These are phyloP conservation scores for Fragosphaeria purpurea DNA, from an alignment of 2,329 filamentous ascomycete genomes.

Conservation along the genomic window DNA sequence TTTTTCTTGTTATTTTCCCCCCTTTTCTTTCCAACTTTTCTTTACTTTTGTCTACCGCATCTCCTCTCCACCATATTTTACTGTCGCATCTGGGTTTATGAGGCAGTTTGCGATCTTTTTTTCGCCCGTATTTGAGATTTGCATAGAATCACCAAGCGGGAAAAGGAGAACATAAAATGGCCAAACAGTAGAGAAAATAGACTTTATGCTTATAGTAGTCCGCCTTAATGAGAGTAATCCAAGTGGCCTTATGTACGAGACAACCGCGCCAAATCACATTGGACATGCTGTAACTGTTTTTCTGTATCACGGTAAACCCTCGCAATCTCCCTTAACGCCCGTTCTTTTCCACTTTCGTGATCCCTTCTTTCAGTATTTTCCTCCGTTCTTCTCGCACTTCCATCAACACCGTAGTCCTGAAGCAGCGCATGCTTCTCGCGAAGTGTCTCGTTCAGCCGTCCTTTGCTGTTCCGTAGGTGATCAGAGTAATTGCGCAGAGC, in stretches of 20 bases:
- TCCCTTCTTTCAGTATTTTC: slow-evolving; percentile 6
- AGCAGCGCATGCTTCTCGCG: slow-evolving; percentile 33
- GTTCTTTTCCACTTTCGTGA: slow-evolving; percentile 31
- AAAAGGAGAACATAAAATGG: too few relatives aligned
- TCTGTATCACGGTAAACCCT: slow-evolving; percentile 40
- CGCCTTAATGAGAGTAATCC: too few relatives aligned
- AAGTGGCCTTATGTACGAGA: not conserved
- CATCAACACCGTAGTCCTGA: slow-evolving; percentile 40
- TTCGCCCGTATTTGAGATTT: not conserved
- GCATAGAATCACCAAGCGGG: too few relatives aligned
- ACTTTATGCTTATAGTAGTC: too few relatives aligned
- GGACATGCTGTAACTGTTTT: slow-evolving; percentile 38
- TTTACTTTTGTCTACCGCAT: not conserved
- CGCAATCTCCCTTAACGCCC: slow-evolving; percentile 43
- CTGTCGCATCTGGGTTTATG: too few relatives aligned
- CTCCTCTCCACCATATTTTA: too few relatives aligned
- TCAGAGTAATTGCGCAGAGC: slow-evolving; percentile 37
- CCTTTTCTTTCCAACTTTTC: not conserved
- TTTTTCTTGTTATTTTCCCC: not conserved
- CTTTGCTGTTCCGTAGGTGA: slow-evolving; percentile 39
- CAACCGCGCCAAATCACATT: slow-evolving; percentile 31
- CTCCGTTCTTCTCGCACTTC: slow-evolving; percentile 27
- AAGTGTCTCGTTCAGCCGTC: slow-evolving; percentile 34
- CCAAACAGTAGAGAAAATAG: too few relatives aligned
- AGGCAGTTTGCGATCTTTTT: not conserved